These are phyloP conservation scores for Colletotrichum incanum DNA, from an alignment of 2,329 filamentous ascomycete species.

Conservation along the genomic window DNA sequence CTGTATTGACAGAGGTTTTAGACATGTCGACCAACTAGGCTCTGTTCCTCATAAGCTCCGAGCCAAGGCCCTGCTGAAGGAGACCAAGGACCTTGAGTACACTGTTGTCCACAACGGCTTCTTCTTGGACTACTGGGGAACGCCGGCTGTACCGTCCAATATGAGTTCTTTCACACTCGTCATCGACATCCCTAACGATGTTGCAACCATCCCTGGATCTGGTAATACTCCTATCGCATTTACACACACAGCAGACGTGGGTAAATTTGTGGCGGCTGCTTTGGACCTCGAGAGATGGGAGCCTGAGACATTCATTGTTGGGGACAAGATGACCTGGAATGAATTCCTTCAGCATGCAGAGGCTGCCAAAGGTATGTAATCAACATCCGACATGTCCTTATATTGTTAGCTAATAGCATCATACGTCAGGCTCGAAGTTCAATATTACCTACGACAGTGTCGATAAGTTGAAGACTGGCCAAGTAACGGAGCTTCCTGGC, in stretches of 20 bases:
- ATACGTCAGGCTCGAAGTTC: conserved; percentile 51
- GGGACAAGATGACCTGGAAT: conserved; percentile 61
- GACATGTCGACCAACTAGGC: conserved; percentile 22
- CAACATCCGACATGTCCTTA: no score
- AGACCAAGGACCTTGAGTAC: conserved; percentile 53
- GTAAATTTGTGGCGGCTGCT: conserved; percentile 59
- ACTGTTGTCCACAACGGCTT: conserved; percentile 59
- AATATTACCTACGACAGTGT: conserved; percentile 52
- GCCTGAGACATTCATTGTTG: conserved; percentile 53
- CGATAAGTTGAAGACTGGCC: conserved; percentile 52
- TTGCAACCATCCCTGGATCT: conserved; percentile 64
- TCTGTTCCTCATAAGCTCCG: conserved; percentile 33
- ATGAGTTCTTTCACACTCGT: conserved; percentile 57
- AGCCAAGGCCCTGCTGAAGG: conserved; percentile 47
- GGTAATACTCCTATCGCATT: conserved; percentile 62
- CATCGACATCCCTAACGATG: conserved; percentile 60
- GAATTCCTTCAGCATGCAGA: conserved; percentile 58
- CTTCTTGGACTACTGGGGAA: conserved; percentile 63
- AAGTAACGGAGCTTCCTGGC: conserved; percentile 53
- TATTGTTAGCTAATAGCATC: neutral
- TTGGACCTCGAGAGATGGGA: conserved; percentile 63
- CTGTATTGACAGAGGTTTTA: neutral
- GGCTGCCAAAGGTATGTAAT: conserved; percentile 54
- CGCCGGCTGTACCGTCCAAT: conserved; percentile 55
- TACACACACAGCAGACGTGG: conserved; percentile 66